A percentile compares a stretch with the other conserved stretches of the same genome.
These are phyloP conservation scores for Aspergillus costaricaensis DNA, from an alignment of 2,329 filamentous ascomycete species.

Conservation along the genomic window DNA sequence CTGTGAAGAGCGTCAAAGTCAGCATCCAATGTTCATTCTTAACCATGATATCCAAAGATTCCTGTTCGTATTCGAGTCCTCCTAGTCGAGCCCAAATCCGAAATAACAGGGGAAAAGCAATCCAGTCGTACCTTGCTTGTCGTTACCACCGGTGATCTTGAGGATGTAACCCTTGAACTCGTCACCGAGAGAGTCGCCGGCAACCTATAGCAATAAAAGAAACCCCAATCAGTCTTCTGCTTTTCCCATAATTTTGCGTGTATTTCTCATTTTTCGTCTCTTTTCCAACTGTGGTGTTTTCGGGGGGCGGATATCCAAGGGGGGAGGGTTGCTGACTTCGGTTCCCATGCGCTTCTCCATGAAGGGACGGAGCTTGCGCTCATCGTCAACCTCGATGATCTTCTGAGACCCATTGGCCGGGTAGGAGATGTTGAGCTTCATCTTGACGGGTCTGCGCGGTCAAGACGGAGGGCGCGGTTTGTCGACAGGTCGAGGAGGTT, in stretches of 20 bases:
- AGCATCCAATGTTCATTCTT: conserved; percentile 22
- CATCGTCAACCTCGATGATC: conserved; percentile 98
- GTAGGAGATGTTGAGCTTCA: conserved; percentile 82
- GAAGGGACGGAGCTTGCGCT: conserved; percentile 98
- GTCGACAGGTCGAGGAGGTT: conserved; percentile 44
- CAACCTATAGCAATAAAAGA: conserved; percentile 60
- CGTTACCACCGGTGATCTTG: conserved; percentile 99
- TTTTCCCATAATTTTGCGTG: conserved; percentile 13
- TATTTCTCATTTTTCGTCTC: background rate
- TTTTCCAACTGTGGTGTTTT: conserved; percentile 2
- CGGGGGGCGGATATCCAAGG: conserved; percentile 17
- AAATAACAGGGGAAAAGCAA: background rate
- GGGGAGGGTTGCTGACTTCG: conserved; percentile 45
- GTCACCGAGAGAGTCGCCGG: conserved; percentile 92
- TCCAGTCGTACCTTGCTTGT: conserved; percentile 78
- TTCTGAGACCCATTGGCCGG: conserved; percentile 99
- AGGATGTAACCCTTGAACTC: conserved; percentile 99
- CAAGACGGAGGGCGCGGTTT: conserved; percentile 50
- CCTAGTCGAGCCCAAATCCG: background rate
- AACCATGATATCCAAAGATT: background rate
- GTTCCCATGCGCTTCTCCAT: conserved; percentile 90
- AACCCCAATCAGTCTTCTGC: conserved; percentile 36
- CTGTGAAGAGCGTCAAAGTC: conserved; percentile 29
- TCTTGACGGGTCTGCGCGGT: conserved; percentile 58
- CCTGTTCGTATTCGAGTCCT: background rate